These are phyloP conservation scores for Cladosporium oxysporum DNA, from an alignment of 2,329 filamentous ascomycete species.

Conservation along the genomic window DNA sequence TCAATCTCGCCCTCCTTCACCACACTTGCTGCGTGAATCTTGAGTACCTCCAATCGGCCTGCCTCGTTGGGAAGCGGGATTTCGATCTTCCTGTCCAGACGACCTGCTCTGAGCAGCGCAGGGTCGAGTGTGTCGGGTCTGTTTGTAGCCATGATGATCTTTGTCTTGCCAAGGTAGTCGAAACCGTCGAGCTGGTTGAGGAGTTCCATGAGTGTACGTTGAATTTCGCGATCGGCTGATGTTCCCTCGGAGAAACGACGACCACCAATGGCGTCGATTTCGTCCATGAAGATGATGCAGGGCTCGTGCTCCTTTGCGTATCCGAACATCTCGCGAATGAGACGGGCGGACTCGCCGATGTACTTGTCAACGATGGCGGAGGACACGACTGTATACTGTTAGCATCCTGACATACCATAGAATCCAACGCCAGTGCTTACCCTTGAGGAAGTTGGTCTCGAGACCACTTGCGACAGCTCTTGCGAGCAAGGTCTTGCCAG, in stretches of 20 bases:
- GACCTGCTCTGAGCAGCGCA: constrained; percentile 85
- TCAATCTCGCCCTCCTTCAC: constrained; percentile 93
- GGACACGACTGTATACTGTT: constrained; percentile 71
- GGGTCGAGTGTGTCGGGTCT: constrained; percentile 94
- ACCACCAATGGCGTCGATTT: constrained; percentile 98
- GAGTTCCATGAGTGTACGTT: constrained; percentile 96
- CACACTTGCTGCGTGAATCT: constrained; percentile 90
- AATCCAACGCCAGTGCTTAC: constrained; percentile 48
- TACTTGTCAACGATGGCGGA: constrained; percentile 99
- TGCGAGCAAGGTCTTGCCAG: constrained; percentile 92
- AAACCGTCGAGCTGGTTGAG: constrained; percentile 98
- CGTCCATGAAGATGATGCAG: constrained; percentile 99
- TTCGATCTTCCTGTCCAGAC: constrained; percentile 96
- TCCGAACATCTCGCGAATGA: constrained; percentile 99
- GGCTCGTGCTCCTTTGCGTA: constrained; percentile 99
- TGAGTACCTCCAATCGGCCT: constrained; percentile 91
- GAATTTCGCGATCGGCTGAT: constrained; percentile 95
- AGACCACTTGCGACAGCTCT: constrained; percentile 93
- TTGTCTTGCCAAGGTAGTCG: constrained; percentile 98
- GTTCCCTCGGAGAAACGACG: constrained; percentile 96
- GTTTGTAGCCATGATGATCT: constrained; percentile 99
- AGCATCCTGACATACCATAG: constrained; percentile 7
- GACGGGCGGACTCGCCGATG: constrained; percentile 93
- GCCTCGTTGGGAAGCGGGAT: constrained; percentile 97
- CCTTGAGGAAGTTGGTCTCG: constrained; percentile 98